Conservation (phyloP, 1,284 basidiomycete genomes). For the Trametes hirsuta region DNA sequence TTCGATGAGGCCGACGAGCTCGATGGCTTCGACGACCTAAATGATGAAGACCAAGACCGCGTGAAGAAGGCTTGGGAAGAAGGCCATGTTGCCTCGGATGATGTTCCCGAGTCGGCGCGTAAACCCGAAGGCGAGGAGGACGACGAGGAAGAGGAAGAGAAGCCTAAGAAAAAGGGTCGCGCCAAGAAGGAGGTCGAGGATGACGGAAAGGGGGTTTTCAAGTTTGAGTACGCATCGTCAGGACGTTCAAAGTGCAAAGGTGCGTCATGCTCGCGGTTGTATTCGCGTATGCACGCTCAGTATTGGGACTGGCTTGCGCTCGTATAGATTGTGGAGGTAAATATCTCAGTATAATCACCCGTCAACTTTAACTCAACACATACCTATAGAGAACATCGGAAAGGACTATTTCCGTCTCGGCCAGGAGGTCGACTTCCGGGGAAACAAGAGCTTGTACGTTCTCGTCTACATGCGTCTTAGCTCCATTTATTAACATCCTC, state of each 20-base stretch:
- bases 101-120: conserved; percentile 73
- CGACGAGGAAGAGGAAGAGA: conserved; percentile 49
- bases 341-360: conserved; percentile 1
- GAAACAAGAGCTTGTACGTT: conserved; percentile 70
- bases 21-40: conserved; percentile 74
- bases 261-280: conserved; percentile 11
- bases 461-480: background rate
- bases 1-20: conserved; percentile 65
- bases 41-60: conserved; percentile 65
- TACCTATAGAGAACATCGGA: conserved; percentile 45
- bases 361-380: background rate
- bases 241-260: conserved; percentile 36
- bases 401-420: conserved; percentile 81
- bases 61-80: conserved; percentile 71
- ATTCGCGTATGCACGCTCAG: background rate
- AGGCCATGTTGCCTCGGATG: conserved; percentile 77
- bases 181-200: conserved; percentile 31
- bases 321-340: conserved; percentile 56
- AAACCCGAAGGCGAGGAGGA: conserved; percentile 54
- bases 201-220: conserved; percentile 31
- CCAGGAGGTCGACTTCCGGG: conserved; percentile 73
- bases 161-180: conserved; percentile 34
- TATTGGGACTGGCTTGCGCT: background rate
- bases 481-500: conserved; percentile 11
- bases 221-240: conserved; percentile 36